Percentiles rank a stretch among this genome's conserved stretches.
phyloP scores from a whole-genome alignment of 1,139 yeast genomes.

The Meyerozyma carpophila region DNA sequence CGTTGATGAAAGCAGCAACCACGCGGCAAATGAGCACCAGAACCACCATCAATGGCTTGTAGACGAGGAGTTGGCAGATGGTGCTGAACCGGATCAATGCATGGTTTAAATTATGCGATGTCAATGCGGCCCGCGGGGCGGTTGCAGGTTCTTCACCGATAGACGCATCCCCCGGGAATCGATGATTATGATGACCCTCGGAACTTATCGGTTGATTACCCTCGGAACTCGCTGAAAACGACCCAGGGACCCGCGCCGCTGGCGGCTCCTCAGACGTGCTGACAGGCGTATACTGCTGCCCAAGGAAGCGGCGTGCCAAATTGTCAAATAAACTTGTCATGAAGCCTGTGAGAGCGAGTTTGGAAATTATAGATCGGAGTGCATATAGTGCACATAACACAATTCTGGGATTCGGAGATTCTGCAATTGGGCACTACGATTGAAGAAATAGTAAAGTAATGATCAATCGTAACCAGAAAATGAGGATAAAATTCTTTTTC shows the following conservation, averaged over 20 bases:
- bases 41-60: conserved; percentile 24
- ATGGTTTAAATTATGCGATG: background rate
- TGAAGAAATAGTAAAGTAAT: too few relatives aligned
- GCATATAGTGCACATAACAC: too few relatives aligned
- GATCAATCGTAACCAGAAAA: too few relatives aligned
- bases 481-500: background rate
- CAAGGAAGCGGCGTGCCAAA: background rate
- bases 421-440: too few relatives aligned
- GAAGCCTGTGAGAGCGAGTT: background rate
- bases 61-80: background rate
- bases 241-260: background rate
- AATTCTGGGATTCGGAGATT: too few relatives aligned
- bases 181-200: background rate
- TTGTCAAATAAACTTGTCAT: background rate
- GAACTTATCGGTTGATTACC: background rate
- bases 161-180: background rate
- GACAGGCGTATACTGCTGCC: conserved; percentile 1
- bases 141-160: background rate
- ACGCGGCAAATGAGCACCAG: conserved; percentile 20
- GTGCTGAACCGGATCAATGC: background rate
- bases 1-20: conserved; percentile 19
- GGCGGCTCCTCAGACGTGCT: background rate
- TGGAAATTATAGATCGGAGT: too few relatives aligned
- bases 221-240: background rate
- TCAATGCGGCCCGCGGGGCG: background rate